Evolutionary conservation across 345 rosid genomes (phyloP), one percentile per base, ranked within the genome.

Genomic region (Gossypium longicalyx): DNA sequence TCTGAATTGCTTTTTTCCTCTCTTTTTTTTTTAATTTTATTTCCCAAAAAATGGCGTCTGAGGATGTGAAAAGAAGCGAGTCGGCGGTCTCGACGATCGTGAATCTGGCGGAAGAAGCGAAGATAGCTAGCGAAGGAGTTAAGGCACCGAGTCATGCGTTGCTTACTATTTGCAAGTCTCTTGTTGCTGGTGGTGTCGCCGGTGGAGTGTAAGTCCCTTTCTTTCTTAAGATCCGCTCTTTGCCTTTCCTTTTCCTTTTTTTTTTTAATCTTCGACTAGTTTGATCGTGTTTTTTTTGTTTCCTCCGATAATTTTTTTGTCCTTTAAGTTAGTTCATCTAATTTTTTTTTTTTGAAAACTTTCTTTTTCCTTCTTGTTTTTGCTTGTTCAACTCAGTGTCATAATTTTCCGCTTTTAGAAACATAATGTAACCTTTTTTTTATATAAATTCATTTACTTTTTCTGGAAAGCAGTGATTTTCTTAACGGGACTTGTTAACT

Each of bases 31-130:
- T 43, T 29, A 44, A 2, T 49, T 69, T 15, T 19, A 6, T 74
- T 22, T 69, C 41, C 19, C 1, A 48, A 53, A 65, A 48, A 67
- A 92, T 90, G 97, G 90, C 95, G 71, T 89, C 98, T 74, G 92
- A 93, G 85, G 97, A 90, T 72, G 93, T 82, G 83, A 88, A 93
- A 78, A 76, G 85, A 68, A 82, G 85, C 62, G 90, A 87, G 83
- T 78, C 92, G 2, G 91, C 90, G 23, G 90, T 86, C 25, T 79
- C 93, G 8, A 87, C 80, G 76, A 85, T 90, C 81, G 97, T 87
- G 27, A 91, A 90, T 81, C 86, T 85, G 77, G 91, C 95, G 27
- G 96, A 85, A 85, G 93, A 87, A 82, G 95, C 92, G 8, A 89
- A 89, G 72, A 73, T 87, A 2, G 90, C 93, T 2, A 80, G 90